Evolutionary conservation across 2,329 filamentous ascomycete genomes (phyloP).

Genomic region (Paraphoma sp.): DNA sequence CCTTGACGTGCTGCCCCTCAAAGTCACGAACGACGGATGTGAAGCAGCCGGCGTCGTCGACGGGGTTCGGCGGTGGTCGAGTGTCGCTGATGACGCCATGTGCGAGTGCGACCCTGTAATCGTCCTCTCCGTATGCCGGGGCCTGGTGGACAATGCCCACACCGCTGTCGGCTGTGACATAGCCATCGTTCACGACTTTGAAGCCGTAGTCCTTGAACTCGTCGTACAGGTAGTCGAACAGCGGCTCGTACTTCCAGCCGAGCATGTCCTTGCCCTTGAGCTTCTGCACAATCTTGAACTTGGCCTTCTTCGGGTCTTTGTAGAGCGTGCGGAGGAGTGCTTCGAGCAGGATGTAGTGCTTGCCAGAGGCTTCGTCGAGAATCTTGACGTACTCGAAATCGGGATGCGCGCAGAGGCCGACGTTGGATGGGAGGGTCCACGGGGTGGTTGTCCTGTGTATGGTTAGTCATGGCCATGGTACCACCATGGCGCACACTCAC

Average conservation of each 20-base stretch:
- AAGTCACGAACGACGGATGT: conserved; percentile 80
- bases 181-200: conserved; percentile 80
- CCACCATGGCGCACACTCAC: conserved; percentile 40
- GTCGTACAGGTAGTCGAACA: conserved; percentile 89
- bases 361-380: conserved; percentile 79
- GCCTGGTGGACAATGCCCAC: conserved; percentile 94
- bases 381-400: conserved; percentile 90
- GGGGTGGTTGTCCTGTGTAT: conserved; percentile 73
- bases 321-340: conserved; percentile 82
- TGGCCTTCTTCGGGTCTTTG: conserved; percentile 95
- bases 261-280: conserved; percentile 84
- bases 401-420: conserved; percentile 77
- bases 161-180: conserved; percentile 89
- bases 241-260: conserved; percentile 86
- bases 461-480: conserved; percentile 10
- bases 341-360: conserved; percentile 85
- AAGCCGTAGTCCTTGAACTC: conserved; percentile 87
- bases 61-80: conserved; percentile 84
- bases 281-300: conserved; percentile 82
- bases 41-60: conserved; percentile 84
- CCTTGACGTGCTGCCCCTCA: conserved; percentile 86
- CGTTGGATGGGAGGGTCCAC: conserved; percentile 84
- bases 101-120: conserved; percentile 83
- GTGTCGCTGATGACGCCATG: conserved; percentile 78
- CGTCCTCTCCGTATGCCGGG: conserved; percentile 93